Base-by-base conservation (phyloP, 345 rosid species). In the Sapria himalayana region DNA sequence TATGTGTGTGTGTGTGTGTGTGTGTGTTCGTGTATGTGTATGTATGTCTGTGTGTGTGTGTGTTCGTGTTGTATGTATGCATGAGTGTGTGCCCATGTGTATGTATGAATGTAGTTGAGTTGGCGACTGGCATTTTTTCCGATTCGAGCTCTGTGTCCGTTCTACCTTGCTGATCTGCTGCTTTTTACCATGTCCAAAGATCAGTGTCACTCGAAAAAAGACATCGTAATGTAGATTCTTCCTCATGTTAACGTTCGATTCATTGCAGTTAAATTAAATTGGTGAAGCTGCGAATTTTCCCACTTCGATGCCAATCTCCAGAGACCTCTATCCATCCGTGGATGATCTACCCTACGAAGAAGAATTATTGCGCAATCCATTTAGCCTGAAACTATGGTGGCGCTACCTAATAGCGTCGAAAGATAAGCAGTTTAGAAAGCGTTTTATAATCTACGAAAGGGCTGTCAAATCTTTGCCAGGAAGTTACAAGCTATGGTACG, bases 381-480 rank as follows among this genome's bases (percentile, higher is more conserved):
- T 78, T 25, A 76, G 80, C 52, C 57, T 81, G 5, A 81, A 78
- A 60, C 78, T 82, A 0, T 82, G 98, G 98, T 89, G 98, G 98
- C 74, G 98, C 3, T 89, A 82, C 49, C 32, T 89, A 18, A 61
- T 74, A 3, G 89, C 94, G 0, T 66, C 75, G 33, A 57, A 85
- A 3, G 91, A 72, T 0, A 54, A 82, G 16, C 84, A 93, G 0
- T 72, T 76, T 51, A 61, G 57, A 62, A 82, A 82, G 33, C 72
- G 94, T 4, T 72, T 67, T 50, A 39, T 79, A 1, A 72, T 82
- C 33, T 89, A 82, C 39, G 98, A 89, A 66, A 58, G 98, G 25
- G 82, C 94, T 6, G 45, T 89, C 0, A 89, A 69, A 47, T 81
- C 94, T 11, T 58, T 89, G 33, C 98, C 98, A 1, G 93, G 98